Base-by-base conservation (phyloP, 805 yeast genomes). In the Kluyveromyces lactis region DNA sequence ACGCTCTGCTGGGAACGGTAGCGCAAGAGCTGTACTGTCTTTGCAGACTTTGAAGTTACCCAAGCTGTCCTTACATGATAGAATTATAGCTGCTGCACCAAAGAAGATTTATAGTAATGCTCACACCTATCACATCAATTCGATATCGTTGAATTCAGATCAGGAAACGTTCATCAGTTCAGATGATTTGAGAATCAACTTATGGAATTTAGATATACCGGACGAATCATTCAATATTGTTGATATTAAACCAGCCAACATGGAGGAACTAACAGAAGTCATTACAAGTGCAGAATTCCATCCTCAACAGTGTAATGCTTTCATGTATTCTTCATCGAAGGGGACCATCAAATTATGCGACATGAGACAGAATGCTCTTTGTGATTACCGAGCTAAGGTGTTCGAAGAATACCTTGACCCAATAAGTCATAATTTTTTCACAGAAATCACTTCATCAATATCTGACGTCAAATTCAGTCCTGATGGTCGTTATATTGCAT, bases 251-350 rank as follows among this genome's bases (percentile, higher is more conserved):
- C 99, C 99, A 8, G 85, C 87, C 5, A 87, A 87, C 63, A 94
- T 92, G 98, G 99, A 92, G 68, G 99, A 92, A 66, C 74, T 92
- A 53, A 90, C 98, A 8, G 98, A 92, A 63, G 98, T 92, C 38
- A 90, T 92, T 48, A 92, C 99, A 13, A 76, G 89, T 55, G 94
- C 97, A 2, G 95, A 89, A 61, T 92, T 92, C 68, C 97, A 94
- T 62, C 98, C 99, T 12, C 65, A 69, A 33, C 79, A 80, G 58
- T 92, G 99, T 69, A 92, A 92, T 61, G 67, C 84, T 53, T 90
- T 92, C 64, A 87, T 90, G 87, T 90, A 92, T 66, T 81, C 95
- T 4, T 83, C 95, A 10, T 83, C 95, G 39, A 92, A 90, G 62
- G 99, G 98, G 42, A 85, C 95, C 31, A 86, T 94, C 50, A 89